A percentile compares a stretch with the other conserved stretches of the same genome.
Conservation (phyloP, 108 stramenopile species). For the Halocafeteria seosinensis region DNA sequence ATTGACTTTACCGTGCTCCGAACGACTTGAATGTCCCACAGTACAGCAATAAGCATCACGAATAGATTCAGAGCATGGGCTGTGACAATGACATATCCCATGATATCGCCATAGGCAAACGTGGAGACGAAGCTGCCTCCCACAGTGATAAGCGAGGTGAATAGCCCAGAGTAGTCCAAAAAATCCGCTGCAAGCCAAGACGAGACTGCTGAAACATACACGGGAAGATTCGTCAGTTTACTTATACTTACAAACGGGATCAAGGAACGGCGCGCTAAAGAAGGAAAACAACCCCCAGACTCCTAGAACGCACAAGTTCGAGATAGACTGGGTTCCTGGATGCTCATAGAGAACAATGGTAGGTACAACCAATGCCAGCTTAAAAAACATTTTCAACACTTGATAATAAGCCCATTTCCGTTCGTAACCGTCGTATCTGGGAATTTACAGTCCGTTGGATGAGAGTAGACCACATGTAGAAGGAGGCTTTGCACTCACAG, state of each 20-base stretch:
- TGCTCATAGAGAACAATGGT: not conserved
- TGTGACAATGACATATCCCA: not conserved
- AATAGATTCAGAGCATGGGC: not conserved
- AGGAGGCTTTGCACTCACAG: too few species aligned
- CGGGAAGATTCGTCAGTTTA: not conserved
- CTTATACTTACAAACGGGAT: not conserved
- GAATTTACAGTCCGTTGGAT: too few species aligned
- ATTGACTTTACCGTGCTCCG: not conserved
- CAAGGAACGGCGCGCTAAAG: not conserved
- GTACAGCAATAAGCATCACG: not conserved
- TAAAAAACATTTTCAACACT: not conserved
- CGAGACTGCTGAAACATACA: not conserved
- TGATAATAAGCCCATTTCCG: not conserved
- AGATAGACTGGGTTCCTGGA: not conserved
- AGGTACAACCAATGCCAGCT: not conserved
- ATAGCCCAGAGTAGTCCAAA: not conserved
- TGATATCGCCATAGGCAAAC: not conserved
- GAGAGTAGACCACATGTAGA: too few species aligned
- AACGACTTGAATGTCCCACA: not conserved
- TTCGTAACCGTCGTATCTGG: constrained; percentile 7
- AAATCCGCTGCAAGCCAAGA: not conserved
- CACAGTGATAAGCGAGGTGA: too few species aligned
- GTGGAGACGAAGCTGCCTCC: too few species aligned
- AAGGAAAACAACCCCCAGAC: not conserved
- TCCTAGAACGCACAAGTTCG: not conserved